These are phyloP conservation scores for Aspergillus versicolor DNA, from an alignment of 2,329 filamentous ascomycete species.

Conservation along the genomic window DNA sequence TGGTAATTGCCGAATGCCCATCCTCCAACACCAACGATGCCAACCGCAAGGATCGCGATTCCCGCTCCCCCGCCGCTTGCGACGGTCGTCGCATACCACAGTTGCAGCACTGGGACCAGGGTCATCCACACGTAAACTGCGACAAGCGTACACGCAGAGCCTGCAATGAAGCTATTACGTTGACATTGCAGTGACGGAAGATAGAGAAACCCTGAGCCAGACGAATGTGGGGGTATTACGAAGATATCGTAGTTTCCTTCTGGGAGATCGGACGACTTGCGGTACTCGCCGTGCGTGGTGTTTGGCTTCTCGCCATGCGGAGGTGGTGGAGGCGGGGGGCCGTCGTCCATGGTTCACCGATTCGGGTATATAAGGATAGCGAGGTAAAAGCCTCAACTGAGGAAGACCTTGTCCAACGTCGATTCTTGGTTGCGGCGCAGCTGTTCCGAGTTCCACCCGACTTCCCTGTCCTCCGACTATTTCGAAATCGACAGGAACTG, in stretches of 20 bases:
- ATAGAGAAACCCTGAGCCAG: constrained; percentile 87
- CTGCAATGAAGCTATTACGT: constrained; percentile 86
- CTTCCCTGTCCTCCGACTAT: neutral
- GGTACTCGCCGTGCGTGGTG: constrained; percentile 55
- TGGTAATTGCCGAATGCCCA: constrained; percentile 74
- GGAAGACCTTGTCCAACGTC: neutral
- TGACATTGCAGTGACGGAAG: constrained; percentile 85
- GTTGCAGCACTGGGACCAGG: constrained; percentile 69
- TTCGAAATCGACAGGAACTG: constrained; percentile 6
- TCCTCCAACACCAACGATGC: constrained; percentile 74
- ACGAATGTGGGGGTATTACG: constrained; percentile 87
- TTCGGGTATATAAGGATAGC: neutral
- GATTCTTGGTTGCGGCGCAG: neutral
- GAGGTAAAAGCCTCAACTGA: neutral
- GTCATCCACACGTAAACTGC: constrained; percentile 70
- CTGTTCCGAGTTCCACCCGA: neutral
- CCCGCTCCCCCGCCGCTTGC: constrained; percentile 72
- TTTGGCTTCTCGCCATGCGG: constrained; percentile 80
- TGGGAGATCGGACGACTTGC: constrained; percentile 62
- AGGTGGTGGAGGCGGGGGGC: constrained; percentile 72
- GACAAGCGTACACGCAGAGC: constrained; percentile 74
- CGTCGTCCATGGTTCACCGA: constrained; percentile 35
- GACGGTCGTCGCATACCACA: constrained; percentile 71
- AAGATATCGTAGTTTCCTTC: constrained; percentile 96
- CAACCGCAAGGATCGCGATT: constrained; percentile 68